Base-by-base conservation (phyloP, 116 monocot species). In the Zostera marina region DNA sequence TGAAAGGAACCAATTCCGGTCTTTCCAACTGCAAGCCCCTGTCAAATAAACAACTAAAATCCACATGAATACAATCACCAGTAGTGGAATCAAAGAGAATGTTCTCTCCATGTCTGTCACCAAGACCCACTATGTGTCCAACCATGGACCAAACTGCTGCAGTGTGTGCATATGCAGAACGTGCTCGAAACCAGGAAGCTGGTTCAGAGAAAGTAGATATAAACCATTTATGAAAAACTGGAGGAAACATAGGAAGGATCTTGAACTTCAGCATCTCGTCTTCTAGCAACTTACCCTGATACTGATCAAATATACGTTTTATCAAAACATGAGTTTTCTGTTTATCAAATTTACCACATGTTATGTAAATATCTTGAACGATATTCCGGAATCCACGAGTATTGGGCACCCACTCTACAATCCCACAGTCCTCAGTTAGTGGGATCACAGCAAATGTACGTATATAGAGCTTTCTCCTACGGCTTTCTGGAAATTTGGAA, bases 81-180 rank as follows among this genome's bases (percentile, higher is more conserved):
- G 75, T 85, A 9, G 96, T 80, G 13, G 96, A 88, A 74, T 96
- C 96, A 60, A 96, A 85, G 1, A 96, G 76, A 56, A 96, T 89
- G 58, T 96, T 96, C 77, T 96, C 96, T 8, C 96, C 89, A 76
- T 96, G 96, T 54, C 96, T 67, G 54, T 96, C 89, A 14, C 96
- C 96, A 9, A 96, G 77, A 53, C 96, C 96, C 8, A 96, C 96
- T 21, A 96, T 89, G 62, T 88, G 89, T 44, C 96, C 96, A 23
- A 88, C 89, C 96, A 96, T 85, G 47, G 96, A 96, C 96, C 96
- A 96, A 44, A 96, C 96, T 32, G 96, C 89, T 19, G 82, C 72
- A 12, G 96, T 96, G 51, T 85, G 96, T 10, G 96, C 96, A 76
- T 96, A 96, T 19, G 89, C 85, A 51, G 82, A 44, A 58, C 96